Percentiles rank a stretch among this genome's conserved stretches.
Conservation (phyloP, 1,284 basidiomycete genomes). For the Sporisorium exsertum region DNA sequence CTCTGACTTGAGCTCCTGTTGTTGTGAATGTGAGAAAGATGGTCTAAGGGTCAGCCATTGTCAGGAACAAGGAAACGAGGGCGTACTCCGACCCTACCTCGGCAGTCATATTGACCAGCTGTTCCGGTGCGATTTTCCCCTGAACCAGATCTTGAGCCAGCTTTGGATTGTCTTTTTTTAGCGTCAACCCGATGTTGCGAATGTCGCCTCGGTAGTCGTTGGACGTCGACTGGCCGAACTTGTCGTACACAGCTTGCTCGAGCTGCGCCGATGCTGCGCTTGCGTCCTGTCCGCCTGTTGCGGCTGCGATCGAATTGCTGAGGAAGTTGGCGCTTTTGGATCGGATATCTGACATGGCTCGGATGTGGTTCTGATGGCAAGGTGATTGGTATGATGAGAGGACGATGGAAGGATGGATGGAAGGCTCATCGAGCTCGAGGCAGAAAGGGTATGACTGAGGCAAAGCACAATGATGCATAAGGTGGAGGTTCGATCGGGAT, state of each 20-base stretch:
- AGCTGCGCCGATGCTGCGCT: constrained; percentile 24
- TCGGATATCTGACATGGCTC: constrained; percentile 40
- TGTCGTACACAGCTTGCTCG: constrained; percentile 37
- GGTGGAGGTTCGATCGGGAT: constrained; percentile 17
- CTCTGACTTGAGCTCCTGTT: constrained; percentile 40
- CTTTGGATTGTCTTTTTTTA: constrained; percentile 48
- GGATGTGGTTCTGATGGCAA: not conserved
- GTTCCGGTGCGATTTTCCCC: constrained; percentile 10
- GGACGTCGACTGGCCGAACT: constrained; percentile 31
- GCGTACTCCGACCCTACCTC: constrained; percentile 18
- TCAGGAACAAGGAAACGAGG: not conserved
- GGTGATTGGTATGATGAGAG: no score
- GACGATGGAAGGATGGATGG: not conserved
- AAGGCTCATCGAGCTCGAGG: not conserved
- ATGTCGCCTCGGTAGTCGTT: constrained; percentile 47
- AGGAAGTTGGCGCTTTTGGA: constrained; percentile 38
- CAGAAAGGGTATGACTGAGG: constrained; percentile 29
- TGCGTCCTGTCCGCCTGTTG: constrained; percentile 23
- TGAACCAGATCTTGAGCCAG: constrained; percentile 27
- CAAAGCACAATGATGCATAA: constrained; percentile 21
- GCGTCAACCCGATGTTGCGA: constrained; percentile 37
- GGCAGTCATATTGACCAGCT: constrained; percentile 33
- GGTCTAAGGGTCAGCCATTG: not conserved
- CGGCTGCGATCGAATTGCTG: constrained; percentile 32
- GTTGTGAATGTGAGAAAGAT: not conserved